These are phyloP conservation scores for Fraxinus pennsylvanica DNA, from an alignment of 257 asterid species.

Conservation along the genomic window DNA sequence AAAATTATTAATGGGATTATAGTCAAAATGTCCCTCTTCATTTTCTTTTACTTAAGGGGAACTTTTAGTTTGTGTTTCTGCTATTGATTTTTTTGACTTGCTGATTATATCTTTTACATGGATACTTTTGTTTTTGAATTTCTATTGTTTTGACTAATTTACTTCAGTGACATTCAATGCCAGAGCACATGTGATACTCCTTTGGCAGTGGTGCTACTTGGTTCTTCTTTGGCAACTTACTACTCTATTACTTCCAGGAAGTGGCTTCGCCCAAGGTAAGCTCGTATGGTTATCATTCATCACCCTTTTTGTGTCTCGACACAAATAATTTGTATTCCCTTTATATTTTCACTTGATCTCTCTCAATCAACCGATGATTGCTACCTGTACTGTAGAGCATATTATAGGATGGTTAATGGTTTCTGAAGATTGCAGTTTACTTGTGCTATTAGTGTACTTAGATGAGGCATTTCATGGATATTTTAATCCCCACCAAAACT, in stretches of 20 bases:
- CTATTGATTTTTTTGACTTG: neutral
- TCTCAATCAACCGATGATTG: neutral
- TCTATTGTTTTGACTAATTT: slow-evolving; percentile 18
- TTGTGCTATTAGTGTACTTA: neutral
- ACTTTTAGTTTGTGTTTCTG: slow-evolving; percentile 3
- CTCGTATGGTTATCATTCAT: slow-evolving; percentile 18
- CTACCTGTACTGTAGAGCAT: slow-evolving; percentile 2
- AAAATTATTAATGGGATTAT: neutral
- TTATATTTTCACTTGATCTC: neutral
- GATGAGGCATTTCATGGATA: neutral
- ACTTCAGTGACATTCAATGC: slow-evolving; percentile 29
- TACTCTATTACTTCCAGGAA: slow-evolving; percentile 38
- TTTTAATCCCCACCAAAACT: no score
- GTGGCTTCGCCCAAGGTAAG: slow-evolving; percentile 45
- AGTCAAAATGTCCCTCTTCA: neutral
- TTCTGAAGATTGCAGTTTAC: neutral
- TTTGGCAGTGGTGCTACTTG: slow-evolving; percentile 57
- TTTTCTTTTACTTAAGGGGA: slow-evolving; percentile 5
- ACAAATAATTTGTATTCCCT: slow-evolving; percentile 7
- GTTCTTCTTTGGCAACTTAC: slow-evolving; percentile 42
- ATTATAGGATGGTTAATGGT: neutral
- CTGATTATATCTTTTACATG: neutral
- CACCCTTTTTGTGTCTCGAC: slow-evolving; percentile 11
- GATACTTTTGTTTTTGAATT: neutral
- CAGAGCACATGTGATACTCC: slow-evolving; percentile 80